Percentiles rank a stretch among this genome's conserved stretches.
Conservation (phyloP, 805 yeast species). For the Wickerhamomyces bisporus region DNA sequence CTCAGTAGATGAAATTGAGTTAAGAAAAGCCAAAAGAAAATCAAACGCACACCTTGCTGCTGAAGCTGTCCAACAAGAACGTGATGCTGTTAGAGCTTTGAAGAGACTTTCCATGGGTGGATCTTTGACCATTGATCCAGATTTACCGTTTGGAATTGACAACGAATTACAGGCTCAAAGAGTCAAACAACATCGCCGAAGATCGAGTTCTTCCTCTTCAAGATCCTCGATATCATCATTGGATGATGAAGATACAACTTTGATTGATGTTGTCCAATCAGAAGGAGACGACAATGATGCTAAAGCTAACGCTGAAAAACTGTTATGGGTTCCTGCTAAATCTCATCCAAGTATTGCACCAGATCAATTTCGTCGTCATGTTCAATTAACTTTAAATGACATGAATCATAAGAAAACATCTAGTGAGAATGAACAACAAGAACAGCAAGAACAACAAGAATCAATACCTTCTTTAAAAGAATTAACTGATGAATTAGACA, state of each 20-base stretch:
- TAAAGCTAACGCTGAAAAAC: constrained; percentile 35
- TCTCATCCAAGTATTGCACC: constrained; percentile 95
- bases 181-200: constrained; percentile 13
- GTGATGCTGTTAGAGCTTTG: constrained; percentile 66
- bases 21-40: constrained; percentile 29
- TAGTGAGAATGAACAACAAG: constrained; percentile 2
- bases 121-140: constrained; percentile 59
- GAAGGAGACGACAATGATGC: constrained; percentile 9
- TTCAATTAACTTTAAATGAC: constrained; percentile 38
- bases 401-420: constrained; percentile 14
- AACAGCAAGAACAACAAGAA: constrained; percentile 4
- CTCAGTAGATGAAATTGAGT: background rate
- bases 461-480: constrained; percentile 62
- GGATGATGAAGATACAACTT: constrained; percentile 5
- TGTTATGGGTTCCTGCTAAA: constrained; percentile 94
- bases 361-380: constrained; percentile 68
- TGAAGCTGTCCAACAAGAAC: constrained; percentile 69
- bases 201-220: constrained; percentile 16
- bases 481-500: constrained; percentile 70
- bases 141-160: constrained; percentile 46
- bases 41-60: constrained; percentile 57
- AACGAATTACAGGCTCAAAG: constrained; percentile 23
- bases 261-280: constrained; percentile 5
- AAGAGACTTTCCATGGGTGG: constrained; percentile 67
- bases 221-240: constrained; percentile 9